Base-by-base conservation (phyloP, 345 rosid species). In the Xanthoceras sorbifolium region DNA sequence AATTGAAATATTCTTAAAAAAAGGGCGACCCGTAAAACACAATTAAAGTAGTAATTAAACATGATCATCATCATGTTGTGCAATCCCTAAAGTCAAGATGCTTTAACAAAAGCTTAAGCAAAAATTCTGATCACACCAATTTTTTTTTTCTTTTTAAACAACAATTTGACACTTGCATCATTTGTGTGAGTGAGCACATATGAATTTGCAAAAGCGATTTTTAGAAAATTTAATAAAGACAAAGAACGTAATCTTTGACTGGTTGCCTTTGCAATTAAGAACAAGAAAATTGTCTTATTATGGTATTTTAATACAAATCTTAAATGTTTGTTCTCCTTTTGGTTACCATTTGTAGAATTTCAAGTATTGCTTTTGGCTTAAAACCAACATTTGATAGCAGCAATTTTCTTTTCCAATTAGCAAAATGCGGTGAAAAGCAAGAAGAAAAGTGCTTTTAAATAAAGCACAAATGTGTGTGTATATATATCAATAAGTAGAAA, bases 171-270 rank as follows among this genome's bases (percentile, higher is more conserved):
- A 54, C 3, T 72, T 64, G 64, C n/a, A 44, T 36, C 60, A 69
- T 54, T 48, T 77, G n/a, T 32, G n/a, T n/a, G n/a, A n/a, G n/a
- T n/a, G n/a, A n/a, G 57, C 54, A 59, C 73, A 69, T 72, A 64
- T 32, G 59, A 67, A 73, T 29, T 76, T 73, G 59, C 29, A 69
- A 76, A 82, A 79, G 79, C 12, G 38, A 63, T 18, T 8, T 42
- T 73, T n/a, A 82, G 44, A 64, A 40, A 71, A 42, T 28, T 29
- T 9, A 7, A 64, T n/a, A 67, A 74, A 71, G 63, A 9, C 12
- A n/a, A 15, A 70, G 57, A 42, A 48, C 79, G 72, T 76, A 74
- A 76, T 79, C 60, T 83, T 85, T 85, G 83, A 85, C 86, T 20
- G 38, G 59, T 12, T 11, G 42, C 32, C 75, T 40, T 76, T 71